Base-by-base conservation (phyloP, 257 asterid genomes). In the Scutellaria baicalensis region DNA sequence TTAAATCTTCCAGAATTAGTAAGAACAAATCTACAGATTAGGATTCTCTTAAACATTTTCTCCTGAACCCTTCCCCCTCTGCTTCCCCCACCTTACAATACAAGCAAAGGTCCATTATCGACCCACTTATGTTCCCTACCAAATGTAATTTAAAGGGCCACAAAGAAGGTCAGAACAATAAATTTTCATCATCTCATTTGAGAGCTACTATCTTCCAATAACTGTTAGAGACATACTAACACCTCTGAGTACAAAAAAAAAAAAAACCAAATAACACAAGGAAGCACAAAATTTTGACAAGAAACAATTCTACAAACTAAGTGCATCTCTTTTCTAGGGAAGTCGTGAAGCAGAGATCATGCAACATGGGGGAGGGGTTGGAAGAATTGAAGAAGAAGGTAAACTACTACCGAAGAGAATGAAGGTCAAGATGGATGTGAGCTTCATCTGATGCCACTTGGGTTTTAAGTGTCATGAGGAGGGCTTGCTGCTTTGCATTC, bases 361-460 rank as follows among this genome's bases (percentile, higher is more conserved):
- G 12, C 6, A 23, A 42, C 60, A 47, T 27, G 5, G 56, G 44
- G 6, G 6, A 14, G 12, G 13, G 12, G 64, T 27, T 27, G 16
- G 33, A 17, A 42, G 49, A 66, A 66, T 21, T 23, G 5, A 48
- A 68, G 44, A 48, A 68, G 43, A 54, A 40, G 44, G 43, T 20
- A 5, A 52, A 76, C 72, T 63, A 67, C 9, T 79, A 93, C 99
- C 97, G 80, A 71, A 91, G 96, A 77, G 99, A 91, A 80, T 93
- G 96, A 82, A 93, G 99, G 84, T 93, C 96, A 71, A 91, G 89
- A 86, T 91, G 99, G 82, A 91, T 88, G 79, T 93, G 99, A 84
- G 99, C 97, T 82, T 93, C 99, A 78, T 91, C 97, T 69, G 97
- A 87, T 75, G 96, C 86, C 77, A 93, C 96, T 88, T 93, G 99